Evolutionary conservation across 2,329 filamentous ascomycete genomes (phyloP).

Genomic region (Lizonia empirigonia): DNA sequence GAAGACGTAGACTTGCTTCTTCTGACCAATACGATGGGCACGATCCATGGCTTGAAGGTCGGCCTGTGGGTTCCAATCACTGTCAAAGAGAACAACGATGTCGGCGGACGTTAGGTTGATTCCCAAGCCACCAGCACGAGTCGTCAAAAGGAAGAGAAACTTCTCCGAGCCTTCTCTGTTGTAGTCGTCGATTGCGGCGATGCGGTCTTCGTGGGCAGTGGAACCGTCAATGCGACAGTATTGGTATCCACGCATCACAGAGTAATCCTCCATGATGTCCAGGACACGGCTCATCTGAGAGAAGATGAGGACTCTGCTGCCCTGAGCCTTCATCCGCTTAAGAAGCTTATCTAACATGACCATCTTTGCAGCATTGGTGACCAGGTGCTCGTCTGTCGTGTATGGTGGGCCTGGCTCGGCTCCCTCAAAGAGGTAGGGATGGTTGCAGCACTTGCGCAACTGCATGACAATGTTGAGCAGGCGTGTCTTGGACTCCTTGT

Average conservation of each 20-base stretch:
- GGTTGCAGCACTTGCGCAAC: constrained; percentile 97
- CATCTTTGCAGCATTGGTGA: constrained; percentile 97
- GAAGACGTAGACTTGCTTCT: constrained; percentile 96
- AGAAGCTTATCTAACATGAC: constrained; percentile 92
- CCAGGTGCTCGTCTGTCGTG: constrained; percentile 94
- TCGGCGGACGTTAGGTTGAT: constrained; percentile 97
- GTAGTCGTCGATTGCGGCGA: constrained; percentile 97
- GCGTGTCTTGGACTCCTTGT: constrained; percentile 95
- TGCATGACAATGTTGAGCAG: constrained; percentile 99
- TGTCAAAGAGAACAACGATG: constrained; percentile 95
- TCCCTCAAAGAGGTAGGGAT: constrained; percentile 96
- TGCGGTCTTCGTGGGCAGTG: constrained; percentile 96
- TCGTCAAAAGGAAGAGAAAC: constrained; percentile 94
- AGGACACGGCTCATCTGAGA: constrained; percentile 98
- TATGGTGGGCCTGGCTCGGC: constrained; percentile 97
- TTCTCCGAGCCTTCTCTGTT: constrained; percentile 88
- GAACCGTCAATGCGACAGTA: constrained; percentile 98
- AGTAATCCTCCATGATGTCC: constrained; percentile 98
- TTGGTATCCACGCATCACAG: constrained; percentile 90
- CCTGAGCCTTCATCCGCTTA: constrained; percentile 79
- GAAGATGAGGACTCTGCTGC: constrained; percentile 96
- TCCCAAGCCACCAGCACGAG: constrained; percentile 90
- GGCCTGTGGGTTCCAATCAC: constrained; percentile 98
- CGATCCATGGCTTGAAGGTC: constrained; percentile 99
- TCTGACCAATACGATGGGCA: constrained; percentile 97